A percentile compares a stretch with the other conserved stretches of the same genome.
These are phyloP conservation scores for Leavenworthia alabamica DNA, from an alignment of 345 rosid species.

Conservation along the genomic window DNA sequence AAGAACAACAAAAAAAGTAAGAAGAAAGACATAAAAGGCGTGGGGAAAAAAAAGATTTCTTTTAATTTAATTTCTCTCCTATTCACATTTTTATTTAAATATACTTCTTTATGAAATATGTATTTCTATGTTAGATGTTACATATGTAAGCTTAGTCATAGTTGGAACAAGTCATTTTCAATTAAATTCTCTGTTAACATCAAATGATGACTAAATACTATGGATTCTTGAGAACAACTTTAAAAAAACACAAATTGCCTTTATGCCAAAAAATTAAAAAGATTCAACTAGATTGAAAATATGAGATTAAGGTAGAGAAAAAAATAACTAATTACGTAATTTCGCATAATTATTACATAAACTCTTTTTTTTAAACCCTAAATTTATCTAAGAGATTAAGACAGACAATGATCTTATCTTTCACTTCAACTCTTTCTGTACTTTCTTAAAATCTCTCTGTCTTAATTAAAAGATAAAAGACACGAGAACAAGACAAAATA, in stretches of 20 bases:
- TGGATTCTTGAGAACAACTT: slow-evolving; percentile 5
- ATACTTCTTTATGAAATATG: too few relatives aligned
- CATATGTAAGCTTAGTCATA: background rate
- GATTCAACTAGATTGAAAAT: background rate
- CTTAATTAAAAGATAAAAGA: slow-evolving; percentile 8
- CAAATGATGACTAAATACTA: slow-evolving; percentile 3
- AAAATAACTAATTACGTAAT: background rate
- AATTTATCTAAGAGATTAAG: background rate
- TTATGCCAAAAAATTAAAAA: background rate
- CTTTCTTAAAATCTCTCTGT: slow-evolving; percentile 15
- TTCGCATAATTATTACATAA: background rate
- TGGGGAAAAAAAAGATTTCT: slow-evolving; percentile 3
- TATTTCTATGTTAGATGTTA: background rate
- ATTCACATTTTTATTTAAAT: background rate
- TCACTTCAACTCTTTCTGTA: background rate
- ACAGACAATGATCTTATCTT: slow-evolving; percentile 12
- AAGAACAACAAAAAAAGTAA: too few relatives aligned
- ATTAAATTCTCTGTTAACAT: slow-evolving; percentile 21
- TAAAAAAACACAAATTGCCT: background rate
- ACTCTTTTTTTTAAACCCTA: background rate
- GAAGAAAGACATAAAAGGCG: slow-evolving; percentile 26
- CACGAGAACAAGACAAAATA: slow-evolving; percentile 20
- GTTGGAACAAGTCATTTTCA: slow-evolving; percentile 25
- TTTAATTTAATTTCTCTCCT: background rate
- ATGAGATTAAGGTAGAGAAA: background rate